Conservation (phyloP, 495 filamentous ascomycete species). For the Xylaria bambusicola region DNA sequence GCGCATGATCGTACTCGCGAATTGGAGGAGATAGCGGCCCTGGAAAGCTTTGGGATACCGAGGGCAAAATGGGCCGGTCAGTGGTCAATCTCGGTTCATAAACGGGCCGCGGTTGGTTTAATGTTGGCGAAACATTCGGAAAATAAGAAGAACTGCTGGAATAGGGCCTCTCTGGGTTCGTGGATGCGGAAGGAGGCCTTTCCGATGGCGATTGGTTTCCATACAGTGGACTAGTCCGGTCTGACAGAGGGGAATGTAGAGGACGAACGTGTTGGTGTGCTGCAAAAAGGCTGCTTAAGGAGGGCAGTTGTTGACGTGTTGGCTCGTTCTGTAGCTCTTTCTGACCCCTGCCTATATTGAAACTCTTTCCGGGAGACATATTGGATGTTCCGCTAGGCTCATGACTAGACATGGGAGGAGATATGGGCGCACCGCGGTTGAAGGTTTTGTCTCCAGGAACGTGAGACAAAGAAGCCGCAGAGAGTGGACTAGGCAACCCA, state of each 20-base stretch:
- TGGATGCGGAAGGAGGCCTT: slow-evolving; percentile 33
- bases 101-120: slow-evolving; percentile 43
- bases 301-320: slow-evolving; percentile 51
- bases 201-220: slow-evolving; percentile 49
- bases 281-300: slow-evolving; percentile 57
- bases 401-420: slow-evolving; percentile 57
- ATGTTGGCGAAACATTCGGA: slow-evolving; percentile 35
- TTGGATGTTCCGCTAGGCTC: slow-evolving; percentile 45
- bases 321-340: slow-evolving; percentile 34
- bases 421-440: slow-evolving; percentile 31
- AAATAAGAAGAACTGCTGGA: slow-evolving; percentile 51
- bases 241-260: slow-evolving; percentile 46
- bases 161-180: slow-evolving; percentile 31
- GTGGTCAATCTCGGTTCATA: slow-evolving; percentile 39
- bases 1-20: slow-evolving; percentile 35
- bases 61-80: slow-evolving; percentile 41
- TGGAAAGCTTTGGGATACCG: slow-evolving; percentile 44
- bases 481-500: slow-evolving; percentile 46
- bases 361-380: slow-evolving; percentile 41
- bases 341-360: slow-evolving; percentile 34
- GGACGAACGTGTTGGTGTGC: slow-evolving; percentile 42
- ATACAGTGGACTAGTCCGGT: slow-evolving; percentile 39
- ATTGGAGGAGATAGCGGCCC: slow-evolving; percentile 43
- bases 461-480: slow-evolving; percentile 39
- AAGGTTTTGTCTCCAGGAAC: slow-evolving; percentile 42